Evolutionary conservation across 2,329 filamentous ascomycete species (phyloP), one percentile per base, ranked within the genome.

Genomic region (Cercospora zeina): DNA sequence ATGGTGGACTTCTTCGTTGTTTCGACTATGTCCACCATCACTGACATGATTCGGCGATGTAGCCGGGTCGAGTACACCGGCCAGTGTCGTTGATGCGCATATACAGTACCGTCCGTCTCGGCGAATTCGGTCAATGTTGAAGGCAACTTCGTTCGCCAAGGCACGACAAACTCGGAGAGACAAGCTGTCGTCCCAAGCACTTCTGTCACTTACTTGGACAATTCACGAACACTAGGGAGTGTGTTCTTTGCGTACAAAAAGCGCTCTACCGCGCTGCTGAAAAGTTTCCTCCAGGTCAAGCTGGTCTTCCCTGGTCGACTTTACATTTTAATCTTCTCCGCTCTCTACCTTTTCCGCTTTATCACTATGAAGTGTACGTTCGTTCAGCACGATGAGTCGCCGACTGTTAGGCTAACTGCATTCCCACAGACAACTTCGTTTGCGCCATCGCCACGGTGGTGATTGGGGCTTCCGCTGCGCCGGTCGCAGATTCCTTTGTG

Each of bases 391-490:
- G n/a, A 33, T 2, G 3, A 21, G 2, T 27, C 49, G 3, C 7
- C 27, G n/a, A 19, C n/a, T 16, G 2, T 2, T 21, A 7, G 2
- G 8, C 49, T 53, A 31, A 53, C 49, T 1, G 31, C 4, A 10
- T 10, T 13, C 1, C 33, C 9, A 16, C n/a, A 53, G 49, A 53
- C 30, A 53, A 53, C 30, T 13, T 34, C 19, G 10, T 53, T 34
- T 53, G 49, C 31, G 49, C 49, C 49, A 53, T 53, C 31, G 13
- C 30, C 9, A 53, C 30, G 24, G 2, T 53, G 8, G 49, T 53
- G 49, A 14, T 53, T 53, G 49, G 49, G 10, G 49, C 49, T 53
- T 31, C 49, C n/a, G 49, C 49, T 34, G 49, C 49, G 49, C 49
- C 49, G 49, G 49, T 53, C 49, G 49, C 49, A 34, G 49, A 53